Conservation (phyloP, 202 grass and related monocot species). For the Saccharum hybrid region DNA sequence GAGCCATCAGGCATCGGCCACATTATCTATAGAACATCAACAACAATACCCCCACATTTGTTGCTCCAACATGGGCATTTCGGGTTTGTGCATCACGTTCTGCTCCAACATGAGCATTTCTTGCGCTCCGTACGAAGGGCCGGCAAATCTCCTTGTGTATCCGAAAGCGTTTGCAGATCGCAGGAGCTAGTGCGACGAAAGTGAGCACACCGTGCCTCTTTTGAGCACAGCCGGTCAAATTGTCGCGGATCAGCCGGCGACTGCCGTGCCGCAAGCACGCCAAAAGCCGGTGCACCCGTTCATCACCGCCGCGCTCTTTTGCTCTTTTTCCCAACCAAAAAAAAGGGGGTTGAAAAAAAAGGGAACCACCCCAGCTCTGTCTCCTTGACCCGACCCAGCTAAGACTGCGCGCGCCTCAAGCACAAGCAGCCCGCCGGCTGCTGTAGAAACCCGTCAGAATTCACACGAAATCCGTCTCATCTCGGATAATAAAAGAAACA, state of each 20-base stretch:
- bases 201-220: constrained; percentile 9
- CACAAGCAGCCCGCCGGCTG: not conserved
- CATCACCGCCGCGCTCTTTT: constrained; percentile 33
- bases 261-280: not conserved
- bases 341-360: not conserved
- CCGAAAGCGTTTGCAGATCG: constrained; percentile 10
- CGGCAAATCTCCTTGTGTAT: not conserved
- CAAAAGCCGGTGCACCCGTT: constrained; percentile 39
- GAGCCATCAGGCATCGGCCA: too few relatives aligned
- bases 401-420: not conserved
- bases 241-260: constrained; percentile 12
- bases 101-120: not conserved
- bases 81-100: not conserved
- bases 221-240: constrained; percentile 21
- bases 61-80: too few relatives aligned
- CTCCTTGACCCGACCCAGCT: not conserved
- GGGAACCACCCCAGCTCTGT: not conserved
- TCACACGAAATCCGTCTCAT: not conserved
- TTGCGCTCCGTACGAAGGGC: not conserved
- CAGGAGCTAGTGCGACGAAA: constrained; percentile 18
- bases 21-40: too few relatives aligned
- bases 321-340: constrained; percentile 17
- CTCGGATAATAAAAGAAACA: not conserved
- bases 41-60: too few relatives aligned
- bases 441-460: not conserved